Conservation (phyloP, 306 rosid species). For the Trichosanthes cucumerina region DNA sequence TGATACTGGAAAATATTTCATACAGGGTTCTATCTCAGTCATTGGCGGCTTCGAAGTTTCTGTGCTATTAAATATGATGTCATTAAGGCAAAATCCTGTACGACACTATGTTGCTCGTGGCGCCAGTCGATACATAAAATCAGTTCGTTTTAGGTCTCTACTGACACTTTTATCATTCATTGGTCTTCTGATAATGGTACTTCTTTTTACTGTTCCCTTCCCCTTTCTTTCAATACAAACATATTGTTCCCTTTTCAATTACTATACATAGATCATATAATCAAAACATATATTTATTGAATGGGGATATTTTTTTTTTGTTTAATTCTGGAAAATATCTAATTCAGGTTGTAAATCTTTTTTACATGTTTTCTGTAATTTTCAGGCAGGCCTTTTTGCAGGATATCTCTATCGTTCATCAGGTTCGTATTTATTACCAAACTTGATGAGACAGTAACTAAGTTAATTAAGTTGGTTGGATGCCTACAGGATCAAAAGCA, state of each 20-base stretch:
- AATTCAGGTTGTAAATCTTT: neutral
- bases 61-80: conserved; percentile 25
- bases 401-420: conserved; percentile 54
- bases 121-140: conserved; percentile 47
- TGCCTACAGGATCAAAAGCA: neutral
- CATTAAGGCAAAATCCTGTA: conserved; percentile 57
- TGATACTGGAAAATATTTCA: neutral
- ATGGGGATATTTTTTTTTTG: neutral
- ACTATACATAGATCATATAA: neutral
- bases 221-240: neutral
- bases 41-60: neutral
- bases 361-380: neutral
- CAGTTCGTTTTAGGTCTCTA: conserved; percentile 56
- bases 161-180: conserved; percentile 51
- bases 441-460: neutral
- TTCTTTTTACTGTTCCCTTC: conserved; percentile 1
- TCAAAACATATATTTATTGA: neutral
- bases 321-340: neutral
- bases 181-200: conserved; percentile 61
- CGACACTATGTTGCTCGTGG: conserved; percentile 54
- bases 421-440: conserved; percentile 51
- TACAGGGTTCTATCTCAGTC: neutral
- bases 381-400: conserved; percentile 66
- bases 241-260: neutral
- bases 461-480: neutral